Base-by-base conservation (phyloP, 2,329 filamentous ascomycete genomes). In the Neodidymelliopsis sp. region DNA sequence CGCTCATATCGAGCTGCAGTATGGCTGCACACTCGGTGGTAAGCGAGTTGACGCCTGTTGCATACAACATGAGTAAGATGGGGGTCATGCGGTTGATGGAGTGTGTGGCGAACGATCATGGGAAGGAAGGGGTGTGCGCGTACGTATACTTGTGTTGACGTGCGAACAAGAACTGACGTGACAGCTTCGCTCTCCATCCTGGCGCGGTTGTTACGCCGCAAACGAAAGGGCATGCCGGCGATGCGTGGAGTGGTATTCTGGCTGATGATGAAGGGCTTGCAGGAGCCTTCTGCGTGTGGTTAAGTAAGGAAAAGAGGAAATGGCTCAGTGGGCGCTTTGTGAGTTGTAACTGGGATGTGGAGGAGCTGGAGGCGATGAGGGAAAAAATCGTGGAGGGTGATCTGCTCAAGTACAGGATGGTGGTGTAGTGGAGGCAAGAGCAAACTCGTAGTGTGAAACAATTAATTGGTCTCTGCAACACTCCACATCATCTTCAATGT, bases 41-140 rank as follows among this genome's bases (percentile, higher is more conserved):
- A 6, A 51, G 43, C 9, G 18, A 30, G 1, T 11, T 63, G 8
- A 54, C 51, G 16, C 58, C 56, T 4, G 51, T 62, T 11, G 59
- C 56, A 20, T 65, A 65, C 36, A 63, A 63, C 28, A 33, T 63
- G 18, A 49, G 34, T 15, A 62, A 63, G 30, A 36, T 57, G 11
- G 59, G 52, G 18, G 44, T 39, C 5, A 61, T 56, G 24, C 40
- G 61, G 18, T 31, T 61, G 13, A 54, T 60, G n/a, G 61, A 65
- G 45, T 56, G 60, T 41, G 37, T 62, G 20, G 55, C 7, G 43
- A 65, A 34, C 28, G 81, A 83, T 20, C 54, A 69, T 44, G 46
- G 42, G 5, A 29, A 29, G 4, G 33, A 59, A 10, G 65, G 59
- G 3, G 42, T 68, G 3, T 31, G 55, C 5, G 59, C 56, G 19